Evolutionary conservation across 78 protist genomes (phyloP), one percentile per base, ranked within the genome.

Genomic region (Pirum gemmata): DNA sequence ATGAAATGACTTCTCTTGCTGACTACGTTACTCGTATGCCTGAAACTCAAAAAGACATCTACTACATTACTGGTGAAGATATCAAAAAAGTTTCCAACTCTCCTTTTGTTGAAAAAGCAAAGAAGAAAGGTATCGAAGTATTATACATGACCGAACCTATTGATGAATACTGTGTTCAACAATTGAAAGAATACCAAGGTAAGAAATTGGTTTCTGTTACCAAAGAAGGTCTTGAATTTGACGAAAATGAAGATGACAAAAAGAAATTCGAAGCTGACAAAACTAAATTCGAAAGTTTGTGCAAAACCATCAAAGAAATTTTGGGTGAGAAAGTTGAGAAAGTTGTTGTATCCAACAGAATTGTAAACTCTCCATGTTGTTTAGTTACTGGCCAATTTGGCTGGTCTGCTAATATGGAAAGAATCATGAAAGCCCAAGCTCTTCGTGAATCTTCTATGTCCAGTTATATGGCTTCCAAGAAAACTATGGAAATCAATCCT

Each of bases 341-440:
- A 96, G 99, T 97, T 37, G 89, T 92, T 34, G 86, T 95, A 26
- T 93, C 98, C 26, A 91, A 93, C 91, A 95, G 98, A 84, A 35
- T 98, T 18, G 96, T 92, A 37, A 37, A 82, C 67, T 94, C 99
- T 75, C 99, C 99, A 41, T 96, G 98, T 91, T 37, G 35, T 87
- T 92, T 98, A 73, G 98, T 96, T 86, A 96, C 99, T 39, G 95
- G 96, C 86, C 98, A 97, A 94, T 96, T 86, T 89, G 99, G 99
- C 76, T 96, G 99, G 99, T 94, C 98, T 37, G 99, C 99, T 90
- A 96, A 98, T 94, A 97, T 98, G 99, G 98, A 96, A 94, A 93
- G 98, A 84, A 96, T 99, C 97, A 97, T 99, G 99, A 96, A 96
- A 95, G 97, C 98, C 34, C 99, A 98, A 94, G 99, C 99, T 8